These are phyloP conservation scores for Tylopilus sp. DNA, from an alignment of 768 basidiomycete species.

Conservation along the genomic window DNA sequence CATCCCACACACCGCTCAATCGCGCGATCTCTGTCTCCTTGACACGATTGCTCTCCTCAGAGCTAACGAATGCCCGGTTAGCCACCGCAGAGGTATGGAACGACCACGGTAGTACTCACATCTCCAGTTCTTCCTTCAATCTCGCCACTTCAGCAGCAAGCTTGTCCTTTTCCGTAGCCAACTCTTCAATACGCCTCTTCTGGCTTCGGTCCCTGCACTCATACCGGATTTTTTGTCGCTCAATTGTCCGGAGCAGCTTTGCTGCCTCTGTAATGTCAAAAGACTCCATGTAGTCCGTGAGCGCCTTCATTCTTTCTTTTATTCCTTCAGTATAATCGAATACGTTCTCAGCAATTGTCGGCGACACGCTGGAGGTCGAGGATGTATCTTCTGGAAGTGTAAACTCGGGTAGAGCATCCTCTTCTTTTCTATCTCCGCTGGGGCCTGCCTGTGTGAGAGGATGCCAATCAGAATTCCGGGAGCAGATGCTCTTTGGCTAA, in stretches of 20 bases:
- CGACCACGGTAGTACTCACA: conserved; percentile 9
- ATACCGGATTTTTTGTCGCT: conserved; percentile 23
- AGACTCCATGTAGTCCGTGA: conserved; percentile 27
- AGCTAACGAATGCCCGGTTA: neutral
- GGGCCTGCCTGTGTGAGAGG: neutral
- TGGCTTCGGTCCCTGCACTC: conserved; percentile 24
- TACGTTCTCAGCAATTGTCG: conserved; percentile 26
- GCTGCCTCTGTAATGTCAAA: conserved; percentile 21
- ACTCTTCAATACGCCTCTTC: conserved; percentile 19
- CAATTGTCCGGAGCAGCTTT: conserved; percentile 11
- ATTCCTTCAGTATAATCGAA: conserved; percentile 23
- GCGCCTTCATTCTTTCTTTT: conserved; percentile 21
- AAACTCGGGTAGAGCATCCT: conserved; percentile 21
- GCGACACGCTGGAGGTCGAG: conserved; percentile 15
- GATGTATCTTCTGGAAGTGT: conserved; percentile 12
- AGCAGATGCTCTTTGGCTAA: neutral
- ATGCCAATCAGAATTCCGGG: neutral
- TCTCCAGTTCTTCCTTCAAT: conserved; percentile 14
- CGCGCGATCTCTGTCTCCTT: conserved; percentile 7
- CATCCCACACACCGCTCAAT: neutral
- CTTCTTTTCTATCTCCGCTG: conserved; percentile 3
- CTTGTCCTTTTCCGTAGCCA: conserved; percentile 15
- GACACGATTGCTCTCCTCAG: conserved; percentile 2
- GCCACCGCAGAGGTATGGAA: neutral
- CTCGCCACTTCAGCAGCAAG: conserved; percentile 15